Evolutionary conservation across 176 grass and related monocot genomes (phyloP), one percentile per base, ranked within the genome.

Genomic region (Tillandsia leiboldiana): DNA sequence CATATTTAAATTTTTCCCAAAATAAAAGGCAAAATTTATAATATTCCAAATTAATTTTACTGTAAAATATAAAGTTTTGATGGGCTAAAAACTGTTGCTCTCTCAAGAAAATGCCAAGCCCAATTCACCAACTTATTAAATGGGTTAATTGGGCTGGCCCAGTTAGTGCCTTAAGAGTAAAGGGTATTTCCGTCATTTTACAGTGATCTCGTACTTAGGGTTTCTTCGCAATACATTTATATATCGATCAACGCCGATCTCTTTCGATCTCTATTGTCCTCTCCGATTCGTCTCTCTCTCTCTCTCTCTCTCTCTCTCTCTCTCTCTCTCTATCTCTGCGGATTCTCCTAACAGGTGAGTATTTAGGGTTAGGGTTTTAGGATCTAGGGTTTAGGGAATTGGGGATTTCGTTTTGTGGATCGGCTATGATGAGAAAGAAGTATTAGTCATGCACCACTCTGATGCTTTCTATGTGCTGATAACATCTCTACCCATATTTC

Each of bases 381-480:
- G 56, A 20, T 61, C 18, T 18, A 15, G 56, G 56, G 15, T 61
- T 61, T 61, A 8, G 56, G 0, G 12, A 1, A 58, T 58, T n/a
- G n/a, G 15, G 11, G 56, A 22, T 9, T 9, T 61, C n/a, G 33
- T 6, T 61, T 61, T 61, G 6, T 18, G n/a, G 22, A 61, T 61
- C 10, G 56, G 56, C 56, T 61, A 20, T 61, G 56, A 61, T 61
- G 56, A 61, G 56, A 61, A 59, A 22, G 15, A 3, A 42, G 4
- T 42, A 42, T 42, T n/a, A 18, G 56, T 61, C 56, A 61, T 61
- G 56, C 56, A 61, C 56, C 56, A 61, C 56, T 61, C 56, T 61
- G 56, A 61, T 61, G 56, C 9, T 61, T 61, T 9, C 15, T 61
- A 15, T 61, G 56, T 61, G 56, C 56, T 61, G 56, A 61, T 17